A percentile compares a stretch with the other conserved stretches of the same genome.
phyloP scores from a whole-genome alignment of 2,329 filamentous ascomycete species.

The Hypoxylon sp. region DNA sequence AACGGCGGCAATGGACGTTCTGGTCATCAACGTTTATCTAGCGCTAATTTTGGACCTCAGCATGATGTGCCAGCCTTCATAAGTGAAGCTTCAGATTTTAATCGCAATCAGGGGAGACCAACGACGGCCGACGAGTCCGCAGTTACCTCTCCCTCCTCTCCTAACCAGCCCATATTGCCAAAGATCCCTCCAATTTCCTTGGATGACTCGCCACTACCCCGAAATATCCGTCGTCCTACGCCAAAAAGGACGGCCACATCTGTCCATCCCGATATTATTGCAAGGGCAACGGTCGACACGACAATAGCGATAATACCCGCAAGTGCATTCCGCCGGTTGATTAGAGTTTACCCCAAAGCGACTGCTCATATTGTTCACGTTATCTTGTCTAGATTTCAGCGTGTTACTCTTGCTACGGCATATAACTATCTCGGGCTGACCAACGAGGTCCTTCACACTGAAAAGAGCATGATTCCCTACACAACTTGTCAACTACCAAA shows the following conservation, averaged over 20 bases:
- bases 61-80: conserved; percentile 38
- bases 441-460: conserved; percentile 90
- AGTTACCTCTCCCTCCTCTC: conserved; percentile 45
- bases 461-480: conserved; percentile 93
- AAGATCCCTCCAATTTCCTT: conserved; percentile 82
- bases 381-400: conserved; percentile 91
- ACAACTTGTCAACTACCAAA: conserved; percentile 93
- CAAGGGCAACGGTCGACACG: conserved; percentile 94
- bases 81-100: conserved; percentile 27
- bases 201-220: conserved; percentile 60
- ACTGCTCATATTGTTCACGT: conserved; percentile 98
- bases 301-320: conserved; percentile 99
- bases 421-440: conserved; percentile 95
- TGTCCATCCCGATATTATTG: conserved; percentile 95
- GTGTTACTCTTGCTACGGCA: conserved; percentile 93
- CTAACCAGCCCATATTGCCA: conserved; percentile 60
- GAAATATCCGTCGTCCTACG: conserved; percentile 55
- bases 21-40: conserved; percentile 48
- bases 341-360: conserved; percentile 93
- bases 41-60: conserved; percentile 33
- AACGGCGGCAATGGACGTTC: conserved; percentile 49
- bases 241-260: conserved; percentile 73
- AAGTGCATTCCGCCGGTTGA: conserved; percentile 92
- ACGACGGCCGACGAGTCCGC: conserved; percentile 49
- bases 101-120: conserved; percentile 12